phyloP scores from a whole-genome alignment of 1,284 basidiomycete genomes.

The Gomphus bonarii region DNA sequence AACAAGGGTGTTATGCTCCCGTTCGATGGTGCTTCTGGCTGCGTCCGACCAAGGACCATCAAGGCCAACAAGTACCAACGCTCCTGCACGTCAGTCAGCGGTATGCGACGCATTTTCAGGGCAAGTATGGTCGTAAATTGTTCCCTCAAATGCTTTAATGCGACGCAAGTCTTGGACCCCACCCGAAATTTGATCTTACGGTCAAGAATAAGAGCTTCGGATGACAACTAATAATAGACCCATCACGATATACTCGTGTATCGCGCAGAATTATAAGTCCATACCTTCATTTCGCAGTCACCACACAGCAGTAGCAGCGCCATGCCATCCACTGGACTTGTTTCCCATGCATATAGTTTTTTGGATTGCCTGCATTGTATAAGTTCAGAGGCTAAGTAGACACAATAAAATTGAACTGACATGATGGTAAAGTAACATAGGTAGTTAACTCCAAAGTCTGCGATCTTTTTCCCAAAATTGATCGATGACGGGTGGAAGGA shows the following conservation, averaged over 20 bases:
- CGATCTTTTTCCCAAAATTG: conserved; percentile 64
- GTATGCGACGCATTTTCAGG: conserved; percentile 52
- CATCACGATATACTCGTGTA: not conserved
- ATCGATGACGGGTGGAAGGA: conserved; percentile 91
- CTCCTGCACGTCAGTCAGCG: conserved; percentile 47
- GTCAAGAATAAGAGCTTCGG: conserved; percentile 71
- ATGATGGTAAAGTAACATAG: conserved; percentile 87
- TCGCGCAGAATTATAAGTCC: conserved; percentile 4
- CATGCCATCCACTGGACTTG: conserved; percentile 80
- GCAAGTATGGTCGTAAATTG: conserved; percentile 58
- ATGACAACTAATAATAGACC: conserved; percentile 44
- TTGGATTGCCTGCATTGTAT: conserved; percentile 66
- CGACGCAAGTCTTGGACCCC: conserved; percentile 64
- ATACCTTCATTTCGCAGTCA: conserved; percentile 83
- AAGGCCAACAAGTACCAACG: conserved; percentile 67
- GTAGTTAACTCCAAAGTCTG: conserved; percentile 68
- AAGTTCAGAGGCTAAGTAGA: conserved; percentile 11
- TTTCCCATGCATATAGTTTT: conserved; percentile 96
- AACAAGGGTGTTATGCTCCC: not conserved
- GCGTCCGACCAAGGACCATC: conserved; percentile 30
- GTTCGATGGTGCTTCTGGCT: not conserved
- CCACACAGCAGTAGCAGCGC: conserved; percentile 83
- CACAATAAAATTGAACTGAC: conserved; percentile 30
- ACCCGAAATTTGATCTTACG: conserved; percentile 75
- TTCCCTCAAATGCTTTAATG: conserved; percentile 71